Evolutionary conservation across 768 basidiomycete genomes (phyloP).

Genomic region (Lepiota brunneoincarnata): DNA sequence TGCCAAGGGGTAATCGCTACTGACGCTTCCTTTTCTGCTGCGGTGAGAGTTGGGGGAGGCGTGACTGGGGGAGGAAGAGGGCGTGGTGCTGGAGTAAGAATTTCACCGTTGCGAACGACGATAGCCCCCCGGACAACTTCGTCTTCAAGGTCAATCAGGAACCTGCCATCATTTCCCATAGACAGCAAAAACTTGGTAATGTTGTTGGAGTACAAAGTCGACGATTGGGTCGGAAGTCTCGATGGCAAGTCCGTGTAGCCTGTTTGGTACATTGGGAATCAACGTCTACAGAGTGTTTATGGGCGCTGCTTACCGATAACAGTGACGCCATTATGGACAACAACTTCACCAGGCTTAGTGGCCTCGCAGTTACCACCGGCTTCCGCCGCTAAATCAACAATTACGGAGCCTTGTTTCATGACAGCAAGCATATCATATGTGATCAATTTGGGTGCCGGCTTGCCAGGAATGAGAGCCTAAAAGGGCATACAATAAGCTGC

Average conservation of each 20-base stretch:
- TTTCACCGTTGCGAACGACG: constrained; percentile 64
- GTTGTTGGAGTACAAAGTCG: constrained; percentile 89
- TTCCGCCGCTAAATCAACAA: constrained; percentile 86
- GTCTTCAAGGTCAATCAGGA: constrained; percentile 69
- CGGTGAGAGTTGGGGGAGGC: constrained; percentile 46
- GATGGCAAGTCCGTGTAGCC: constrained; percentile 86
- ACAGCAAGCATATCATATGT: constrained; percentile 82
- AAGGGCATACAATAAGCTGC: neutral
- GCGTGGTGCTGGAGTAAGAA: constrained; percentile 67
- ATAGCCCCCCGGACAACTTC: constrained; percentile 84
- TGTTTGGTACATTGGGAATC: constrained; percentile 23
- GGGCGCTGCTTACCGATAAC: constrained; percentile 56
- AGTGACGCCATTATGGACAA: constrained; percentile 72
- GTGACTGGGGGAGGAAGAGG: constrained; percentile 59
- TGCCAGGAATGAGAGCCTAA: constrained; percentile 82
- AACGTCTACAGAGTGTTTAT: neutral
- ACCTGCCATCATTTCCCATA: constrained; percentile 62
- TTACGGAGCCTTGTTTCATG: constrained; percentile 91
- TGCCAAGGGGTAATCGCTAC: constrained; percentile 85
- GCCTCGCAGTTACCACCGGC: constrained; percentile 88
- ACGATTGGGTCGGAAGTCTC: constrained; percentile 86
- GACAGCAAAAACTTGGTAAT: constrained; percentile 87
- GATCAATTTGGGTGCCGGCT: constrained; percentile 83
- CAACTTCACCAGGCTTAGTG: constrained; percentile 73
- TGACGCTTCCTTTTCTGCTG: constrained; percentile 38